phyloP scores from a whole-genome alignment of 306 rosid species.

The Benincasa hispida region DNA sequence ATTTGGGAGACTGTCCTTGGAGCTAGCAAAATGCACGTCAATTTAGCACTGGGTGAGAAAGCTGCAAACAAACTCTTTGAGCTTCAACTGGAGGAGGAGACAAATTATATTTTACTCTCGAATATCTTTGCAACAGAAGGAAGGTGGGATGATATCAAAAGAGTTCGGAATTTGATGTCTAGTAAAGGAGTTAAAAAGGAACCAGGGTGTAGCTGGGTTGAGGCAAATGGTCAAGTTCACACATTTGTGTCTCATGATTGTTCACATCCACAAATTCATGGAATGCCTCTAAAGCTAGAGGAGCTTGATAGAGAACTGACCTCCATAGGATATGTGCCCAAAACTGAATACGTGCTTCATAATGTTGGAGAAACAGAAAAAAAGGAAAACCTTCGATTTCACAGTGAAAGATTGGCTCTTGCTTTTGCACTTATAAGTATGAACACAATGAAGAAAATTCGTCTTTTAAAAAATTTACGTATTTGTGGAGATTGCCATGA shows the following conservation, averaged over 20 bases:
- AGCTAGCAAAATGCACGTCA: conserved; percentile 22
- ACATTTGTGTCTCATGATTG: conserved; percentile 22
- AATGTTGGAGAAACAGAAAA: conserved; percentile 15
- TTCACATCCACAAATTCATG: conserved; percentile 22
- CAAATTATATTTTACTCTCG: conserved; percentile 26
- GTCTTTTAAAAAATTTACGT: conserved; percentile 23
- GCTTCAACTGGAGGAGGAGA: conserved; percentile 23
- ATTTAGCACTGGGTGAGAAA: conserved; percentile 22
- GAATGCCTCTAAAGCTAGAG: conserved; percentile 18
- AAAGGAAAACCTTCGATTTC: conserved; percentile 18
- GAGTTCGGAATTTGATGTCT: conserved; percentile 24
- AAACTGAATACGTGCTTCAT: conserved; percentile 21
- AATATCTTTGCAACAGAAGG: conserved; percentile 26
- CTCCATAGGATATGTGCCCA: conserved; percentile 10
- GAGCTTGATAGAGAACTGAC: conserved; percentile 15
- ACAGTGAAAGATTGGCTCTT: conserved; percentile 28
- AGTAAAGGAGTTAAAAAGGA: conserved; percentile 25
- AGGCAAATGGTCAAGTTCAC: conserved; percentile 23
- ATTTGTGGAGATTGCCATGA: conserved; percentile 24
- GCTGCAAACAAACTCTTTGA: conserved; percentile 27
- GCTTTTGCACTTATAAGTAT: conserved; percentile 17
- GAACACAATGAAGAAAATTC: conserved; percentile 5
- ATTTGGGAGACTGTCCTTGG: conserved; percentile 38
- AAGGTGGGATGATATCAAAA: conserved; percentile 24
- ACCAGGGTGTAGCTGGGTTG: conserved; percentile 38